A percentile compares a stretch with the other conserved stretches of the same genome.
Evolutionary conservation across 306 rosid genomes (phyloP).

Genomic region (Sicyos baderoa): DNA sequence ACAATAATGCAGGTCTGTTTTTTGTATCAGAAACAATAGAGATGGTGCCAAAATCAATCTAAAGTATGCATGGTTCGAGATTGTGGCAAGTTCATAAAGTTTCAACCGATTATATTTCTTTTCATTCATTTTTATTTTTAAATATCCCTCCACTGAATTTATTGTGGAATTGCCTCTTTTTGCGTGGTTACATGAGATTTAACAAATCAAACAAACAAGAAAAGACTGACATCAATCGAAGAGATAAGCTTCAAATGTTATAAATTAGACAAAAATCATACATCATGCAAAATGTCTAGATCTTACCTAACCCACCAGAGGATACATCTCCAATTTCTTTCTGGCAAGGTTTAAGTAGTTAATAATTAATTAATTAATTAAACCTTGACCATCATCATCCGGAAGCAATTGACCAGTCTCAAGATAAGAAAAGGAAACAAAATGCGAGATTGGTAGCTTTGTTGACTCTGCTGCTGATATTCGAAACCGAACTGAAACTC

Average conservation of each 20-base stretch:
- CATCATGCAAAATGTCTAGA: not conserved
- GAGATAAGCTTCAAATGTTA: not conserved
- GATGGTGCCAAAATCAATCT: too few relatives aligned
- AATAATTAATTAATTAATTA: not conserved
- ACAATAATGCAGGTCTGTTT: not conserved
- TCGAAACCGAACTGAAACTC: too few relatives aligned
- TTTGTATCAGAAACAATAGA: not conserved
- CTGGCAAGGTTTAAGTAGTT: not conserved
- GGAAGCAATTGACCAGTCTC: conserved; percentile 7
- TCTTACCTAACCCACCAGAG: not conserved
- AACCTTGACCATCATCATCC: not conserved
- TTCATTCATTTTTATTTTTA: too few relatives aligned
- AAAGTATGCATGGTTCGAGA: too few relatives aligned
- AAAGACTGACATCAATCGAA: not conserved
- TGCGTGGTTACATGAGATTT: not conserved
- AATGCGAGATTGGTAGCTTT: too few relatives aligned
- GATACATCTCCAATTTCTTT: not conserved
- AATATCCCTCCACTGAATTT: not conserved
- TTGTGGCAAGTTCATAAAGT: too few relatives aligned
- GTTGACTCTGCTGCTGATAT: too few relatives aligned
- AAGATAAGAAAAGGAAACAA: not conserved
- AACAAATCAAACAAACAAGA: not conserved
- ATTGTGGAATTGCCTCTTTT: not conserved
- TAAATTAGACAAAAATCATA: not conserved
- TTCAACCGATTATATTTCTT: too few relatives aligned